Evolutionary conservation across 2,329 filamentous ascomycete species (phyloP).

Genomic region (Exophiala sp.): DNA sequence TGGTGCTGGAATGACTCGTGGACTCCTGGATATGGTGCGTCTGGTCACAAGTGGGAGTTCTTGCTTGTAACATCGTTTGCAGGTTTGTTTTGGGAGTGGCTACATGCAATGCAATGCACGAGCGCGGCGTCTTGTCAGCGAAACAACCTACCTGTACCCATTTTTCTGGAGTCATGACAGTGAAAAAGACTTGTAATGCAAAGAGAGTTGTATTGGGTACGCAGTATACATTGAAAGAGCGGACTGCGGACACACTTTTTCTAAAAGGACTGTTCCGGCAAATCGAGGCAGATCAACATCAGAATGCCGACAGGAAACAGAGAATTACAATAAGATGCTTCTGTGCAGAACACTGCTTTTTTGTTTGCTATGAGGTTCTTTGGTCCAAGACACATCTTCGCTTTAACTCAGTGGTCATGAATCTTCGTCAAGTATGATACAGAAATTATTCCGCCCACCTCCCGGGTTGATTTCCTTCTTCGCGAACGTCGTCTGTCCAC

Average conservation of each 20-base stretch:
- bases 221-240: background rate
- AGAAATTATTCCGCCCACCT: conserved; percentile 81
- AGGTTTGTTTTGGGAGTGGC: background rate
- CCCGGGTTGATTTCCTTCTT: conserved; percentile 79
- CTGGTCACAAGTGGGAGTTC: background rate
- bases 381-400: too few species aligned
- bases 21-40: conserved; percentile 15
- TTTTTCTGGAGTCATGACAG: too few species aligned
- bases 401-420: too few species aligned
- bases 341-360: background rate
- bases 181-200: too few species aligned
- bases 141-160: too few species aligned
- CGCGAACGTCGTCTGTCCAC: conserved; percentile 46
- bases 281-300: background rate
- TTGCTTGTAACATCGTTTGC: too few species aligned
- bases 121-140: too few species aligned
- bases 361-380: background rate
- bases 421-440: conserved; percentile 61
- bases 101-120: background rate
- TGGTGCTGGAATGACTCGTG: background rate
- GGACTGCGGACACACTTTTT: background rate
- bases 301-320: too few species aligned
- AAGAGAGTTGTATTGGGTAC: background rate
- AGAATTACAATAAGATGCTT: too few species aligned
- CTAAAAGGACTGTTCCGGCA: background rate